phyloP scores from a whole-genome alignment of 345 rosid species.

The Excoecaria agallocha region DNA sequence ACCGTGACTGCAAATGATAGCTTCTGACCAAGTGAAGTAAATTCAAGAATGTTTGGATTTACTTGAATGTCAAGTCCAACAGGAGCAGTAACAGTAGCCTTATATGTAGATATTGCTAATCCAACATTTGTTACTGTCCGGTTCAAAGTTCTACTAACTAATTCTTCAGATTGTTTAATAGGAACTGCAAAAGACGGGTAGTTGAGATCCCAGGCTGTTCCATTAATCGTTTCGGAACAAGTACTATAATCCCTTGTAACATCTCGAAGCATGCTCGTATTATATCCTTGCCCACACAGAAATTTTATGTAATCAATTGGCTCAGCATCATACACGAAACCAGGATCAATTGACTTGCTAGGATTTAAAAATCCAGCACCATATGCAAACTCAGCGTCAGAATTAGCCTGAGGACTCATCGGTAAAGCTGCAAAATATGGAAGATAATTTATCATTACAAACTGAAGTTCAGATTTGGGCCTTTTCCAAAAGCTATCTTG shows the following conservation, averaged over 20 bases:
- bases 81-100: constrained; percentile 17
- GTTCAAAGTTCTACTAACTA: neutral
- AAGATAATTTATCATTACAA: too few relatives aligned
- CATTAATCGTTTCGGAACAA: constrained; percentile 2
- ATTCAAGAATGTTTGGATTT: constrained; percentile 16
- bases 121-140: neutral
- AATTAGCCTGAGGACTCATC: neutral
- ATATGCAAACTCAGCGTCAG: constrained; percentile 7
- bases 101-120: neutral
- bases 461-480: too few relatives aligned
- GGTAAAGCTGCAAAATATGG: neutral
- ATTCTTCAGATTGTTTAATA: neutral
- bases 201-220: constrained; percentile 41
- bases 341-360: constrained; percentile 3
- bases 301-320: constrained; percentile 1
- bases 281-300: constrained; percentile 8
- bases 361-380: constrained; percentile 17
- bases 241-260: constrained; percentile 1
- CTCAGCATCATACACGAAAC: neutral
- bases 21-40: constrained; percentile 24
- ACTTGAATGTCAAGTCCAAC: constrained; percentile 20
- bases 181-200: constrained; percentile 38
- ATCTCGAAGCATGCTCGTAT: neutral
- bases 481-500: too few relatives aligned
- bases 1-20: constrained; percentile 17